A percentile compares a stretch with the other conserved stretches of the same genome.
Evolutionary conservation across 2,329 filamentous ascomycete genomes (phyloP).

Genomic region (Pseudocercospora cruenta): DNA sequence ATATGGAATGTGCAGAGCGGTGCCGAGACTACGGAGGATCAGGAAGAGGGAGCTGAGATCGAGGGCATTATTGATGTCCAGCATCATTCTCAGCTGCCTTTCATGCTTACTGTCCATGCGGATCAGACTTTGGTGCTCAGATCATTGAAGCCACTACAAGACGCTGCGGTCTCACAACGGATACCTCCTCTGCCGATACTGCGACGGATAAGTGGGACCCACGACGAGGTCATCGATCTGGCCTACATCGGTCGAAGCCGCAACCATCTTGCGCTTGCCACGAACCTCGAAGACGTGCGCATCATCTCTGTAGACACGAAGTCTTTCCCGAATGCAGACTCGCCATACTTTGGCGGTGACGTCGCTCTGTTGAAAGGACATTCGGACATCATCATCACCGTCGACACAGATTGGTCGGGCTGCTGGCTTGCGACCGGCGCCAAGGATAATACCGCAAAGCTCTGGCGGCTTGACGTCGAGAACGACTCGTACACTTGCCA

Average conservation of each 20-base stretch:
- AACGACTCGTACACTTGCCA: slow-evolving; percentile 78
- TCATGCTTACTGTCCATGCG: slow-evolving; percentile 79
- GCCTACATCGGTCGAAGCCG: slow-evolving; percentile 80
- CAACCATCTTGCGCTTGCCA: slow-evolving; percentile 84
- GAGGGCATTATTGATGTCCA: slow-evolving; percentile 74
- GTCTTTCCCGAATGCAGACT: slow-evolving; percentile 15
- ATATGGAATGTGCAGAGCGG: slow-evolving; percentile 81
- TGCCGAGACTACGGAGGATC: slow-evolving; percentile 76
- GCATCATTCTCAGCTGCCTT: slow-evolving; percentile 66
- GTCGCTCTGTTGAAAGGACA: slow-evolving; percentile 85
- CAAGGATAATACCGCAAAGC: slow-evolving; percentile 90
- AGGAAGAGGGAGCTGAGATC: slow-evolving; percentile 62
- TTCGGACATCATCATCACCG: slow-evolving; percentile 90
- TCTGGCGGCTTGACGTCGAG: slow-evolving; percentile 83
- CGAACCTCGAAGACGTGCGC: slow-evolving; percentile 91
- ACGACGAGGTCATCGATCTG: slow-evolving; percentile 96
- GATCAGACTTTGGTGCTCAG: slow-evolving; percentile 87
- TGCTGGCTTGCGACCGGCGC: slow-evolving; percentile 95
- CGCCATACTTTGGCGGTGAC: slow-evolving; percentile 82
- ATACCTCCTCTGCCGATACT: slow-evolving; percentile 59
- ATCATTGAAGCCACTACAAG: slow-evolving; percentile 52
- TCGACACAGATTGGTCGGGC: slow-evolving; percentile 95
- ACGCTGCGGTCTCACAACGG: slow-evolving; percentile 11
- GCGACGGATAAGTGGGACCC: slow-evolving; percentile 87
- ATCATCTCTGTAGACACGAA: slow-evolving; percentile 69